Base-by-base conservation (phyloP, 768 basidiomycete genomes). In the Leucocoprinus sp. region DNA sequence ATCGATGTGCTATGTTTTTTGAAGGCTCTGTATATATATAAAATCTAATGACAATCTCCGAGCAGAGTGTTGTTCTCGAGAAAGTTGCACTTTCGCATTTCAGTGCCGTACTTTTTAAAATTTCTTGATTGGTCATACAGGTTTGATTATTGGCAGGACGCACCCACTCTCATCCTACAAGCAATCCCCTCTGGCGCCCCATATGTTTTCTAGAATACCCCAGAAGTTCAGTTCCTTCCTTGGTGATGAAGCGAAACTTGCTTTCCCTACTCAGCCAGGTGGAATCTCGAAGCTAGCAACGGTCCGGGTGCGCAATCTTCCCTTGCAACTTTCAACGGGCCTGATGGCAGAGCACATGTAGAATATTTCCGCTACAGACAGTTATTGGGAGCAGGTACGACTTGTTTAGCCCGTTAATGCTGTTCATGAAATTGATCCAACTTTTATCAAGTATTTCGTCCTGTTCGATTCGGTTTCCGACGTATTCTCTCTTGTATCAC, bases 391-490 rank as follows among this genome's bases (percentile, higher is more conserved):
- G 48, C 92, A 95, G 68, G 89, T 87, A 52, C 56, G 76, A 56
- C 22, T 19, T 24, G 44, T 45, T 24, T 17, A 19, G n/a, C n/a
- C 23, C 5, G 8, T 12, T 17, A 35, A 17, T 24, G 22, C 29
- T 22, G 9, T 23, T 26, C 23, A 35, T 47, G 19, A 12, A 15
- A 37, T 31, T 18, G 37, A 36, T 23, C 29, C 19, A 49, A 33
- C 18, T 29, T 55, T 31, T n/a, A n/a, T 31, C 31, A 31, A 93
- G 88, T 96, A 85, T 57, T 81, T 85, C 52, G 63, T 75, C 37
- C 69, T 96, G 14, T 95, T 95, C 59, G 90, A 93, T 67, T 85
- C 88, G 6, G 77, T 88, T 1, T 87, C 89, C 0, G 91, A 95
- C 54, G 90, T 93, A 28, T 93, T 89, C 64, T 87, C 92, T 12